Percentiles rank a stretch among this genome's conserved stretches.
Conservation (phyloP, 495 filamentous ascomycete species). For the Rhizodiscina lignyota region DNA sequence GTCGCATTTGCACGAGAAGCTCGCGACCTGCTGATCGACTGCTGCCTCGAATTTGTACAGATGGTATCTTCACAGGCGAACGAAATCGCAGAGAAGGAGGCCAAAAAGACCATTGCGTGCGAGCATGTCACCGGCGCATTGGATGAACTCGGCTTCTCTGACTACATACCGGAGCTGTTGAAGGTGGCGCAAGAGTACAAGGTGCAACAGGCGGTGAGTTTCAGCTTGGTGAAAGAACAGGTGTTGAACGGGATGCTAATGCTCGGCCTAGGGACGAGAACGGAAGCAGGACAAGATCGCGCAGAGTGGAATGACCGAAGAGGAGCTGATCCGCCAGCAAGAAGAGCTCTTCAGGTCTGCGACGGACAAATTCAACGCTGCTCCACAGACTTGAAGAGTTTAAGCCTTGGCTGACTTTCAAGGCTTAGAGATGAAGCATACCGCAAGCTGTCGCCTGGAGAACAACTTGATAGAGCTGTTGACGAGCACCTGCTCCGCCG, state of each 20-base stretch:
- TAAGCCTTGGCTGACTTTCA: too few relatives aligned
- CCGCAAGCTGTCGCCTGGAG: too few relatives aligned
- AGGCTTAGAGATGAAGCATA: too few relatives aligned
- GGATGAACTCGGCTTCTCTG: constrained; percentile 73
- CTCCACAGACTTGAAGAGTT: too few relatives aligned
- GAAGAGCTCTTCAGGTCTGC: constrained; percentile 81
- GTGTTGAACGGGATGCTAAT: constrained; percentile 2
- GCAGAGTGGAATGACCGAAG: constrained; percentile 74
- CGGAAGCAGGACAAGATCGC: constrained; percentile 96
- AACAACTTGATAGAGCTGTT: too few relatives aligned
- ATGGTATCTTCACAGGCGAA: constrained; percentile 94
- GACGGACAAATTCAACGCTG: constrained; percentile 48
- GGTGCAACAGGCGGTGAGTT: constrained; percentile 70
- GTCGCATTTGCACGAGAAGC: constrained; percentile 82
- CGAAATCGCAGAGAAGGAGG: constrained; percentile 93
- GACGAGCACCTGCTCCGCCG: too few relatives aligned
- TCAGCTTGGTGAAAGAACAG: neutral
- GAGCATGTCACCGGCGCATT: constrained; percentile 93
- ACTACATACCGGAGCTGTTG: constrained; percentile 74
- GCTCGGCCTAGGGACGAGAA: constrained; percentile 54
- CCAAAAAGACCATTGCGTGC: constrained; percentile 95
- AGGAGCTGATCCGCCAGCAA: constrained; percentile 76
- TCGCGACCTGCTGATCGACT: constrained; percentile 89
- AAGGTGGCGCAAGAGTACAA: constrained; percentile 84
- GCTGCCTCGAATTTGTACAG: constrained; percentile 98